Conservation (phyloP, 768 basidiomycete genomes). For the Gautieria morchelliformis region DNA sequence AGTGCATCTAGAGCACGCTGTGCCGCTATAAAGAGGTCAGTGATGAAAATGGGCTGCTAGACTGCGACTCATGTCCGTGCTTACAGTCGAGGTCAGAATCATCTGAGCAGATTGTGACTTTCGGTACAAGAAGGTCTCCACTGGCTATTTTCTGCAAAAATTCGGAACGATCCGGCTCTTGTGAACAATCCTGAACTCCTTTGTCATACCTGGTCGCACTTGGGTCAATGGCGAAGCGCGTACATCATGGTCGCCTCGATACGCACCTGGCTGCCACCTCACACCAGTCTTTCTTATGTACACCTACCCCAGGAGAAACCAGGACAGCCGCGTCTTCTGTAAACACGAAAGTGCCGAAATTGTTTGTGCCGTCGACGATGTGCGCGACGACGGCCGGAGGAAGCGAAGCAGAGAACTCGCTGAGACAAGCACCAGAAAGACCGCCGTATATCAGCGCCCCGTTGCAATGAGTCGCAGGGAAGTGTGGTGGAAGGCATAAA, state of each 20-base stretch:
- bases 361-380: slow-evolving; percentile 1
- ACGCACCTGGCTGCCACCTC: not conserved
- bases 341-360: slow-evolving; percentile 8
- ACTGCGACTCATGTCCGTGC: not conserved
- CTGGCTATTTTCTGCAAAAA: not conserved
- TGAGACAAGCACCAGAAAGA: not conserved
- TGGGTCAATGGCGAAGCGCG: not conserved
- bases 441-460: slow-evolving; percentile 6
- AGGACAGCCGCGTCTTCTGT: slow-evolving; percentile 1
- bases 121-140: slow-evolving; percentile 2
- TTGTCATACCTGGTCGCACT: not conserved
- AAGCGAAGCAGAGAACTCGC: not conserved
- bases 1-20: not conserved
- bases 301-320: not conserved
- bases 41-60: not conserved
- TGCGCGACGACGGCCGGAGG: not conserved
- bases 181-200: slow-evolving; percentile 3
- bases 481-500: slow-evolving; percentile 3
- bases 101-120: slow-evolving; percentile 6
- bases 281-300: slow-evolving; percentile 6
- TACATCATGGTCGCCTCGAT: too few species aligned
- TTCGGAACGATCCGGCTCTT: not conserved
- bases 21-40: not conserved
- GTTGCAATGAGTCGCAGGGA: slow-evolving; percentile 8
- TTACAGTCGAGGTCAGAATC: not conserved